Evolutionary conservation across 257 asterid genomes (phyloP).

Genomic region (Rehmannia glutinosa): DNA sequence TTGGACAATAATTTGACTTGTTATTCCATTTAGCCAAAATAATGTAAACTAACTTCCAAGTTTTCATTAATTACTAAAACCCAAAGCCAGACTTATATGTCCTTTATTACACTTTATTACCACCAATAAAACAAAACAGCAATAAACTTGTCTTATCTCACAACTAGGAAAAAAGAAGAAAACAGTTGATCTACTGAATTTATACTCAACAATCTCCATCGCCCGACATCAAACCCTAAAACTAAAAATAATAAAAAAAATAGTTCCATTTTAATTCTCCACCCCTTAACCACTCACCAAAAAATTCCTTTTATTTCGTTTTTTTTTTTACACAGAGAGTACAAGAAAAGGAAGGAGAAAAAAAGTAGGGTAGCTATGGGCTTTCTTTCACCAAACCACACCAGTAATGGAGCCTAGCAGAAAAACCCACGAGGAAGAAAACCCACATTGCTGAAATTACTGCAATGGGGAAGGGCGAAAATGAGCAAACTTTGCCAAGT

Average conservation of each 20-base stretch:
- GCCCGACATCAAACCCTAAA: conserved; percentile 43
- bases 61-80: neutral
- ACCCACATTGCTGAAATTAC: conserved; percentile 39
- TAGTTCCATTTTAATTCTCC: conserved; percentile 29
- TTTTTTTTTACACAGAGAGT: conserved; percentile 23
- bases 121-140: conserved; percentile 20
- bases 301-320: conserved; percentile 4
- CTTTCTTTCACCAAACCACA: conserved; percentile 29
- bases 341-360: conserved; percentile 3
- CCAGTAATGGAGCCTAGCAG: conserved; percentile 41
- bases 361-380: conserved; percentile 24
- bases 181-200: conserved; percentile 48
- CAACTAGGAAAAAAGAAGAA: conserved; percentile 29
- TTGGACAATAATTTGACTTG: neutral
- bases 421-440: conserved; percentile 24
- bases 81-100: conserved; percentile 1
- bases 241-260: neutral
- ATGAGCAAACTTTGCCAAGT: conserved; percentile 43
- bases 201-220: conserved; percentile 33
- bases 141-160: conserved; percentile 32
- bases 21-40: neutral
- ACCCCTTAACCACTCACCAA: conserved; percentile 20
- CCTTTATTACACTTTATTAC: conserved; percentile 36
- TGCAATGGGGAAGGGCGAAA: conserved; percentile 84
- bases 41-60: neutral